Percentiles rank a stretch among this genome's conserved stretches.
Evolutionary conservation across 768 basidiomycete genomes (phyloP).

Genomic region (Lepiota brunneoincarnata): DNA sequence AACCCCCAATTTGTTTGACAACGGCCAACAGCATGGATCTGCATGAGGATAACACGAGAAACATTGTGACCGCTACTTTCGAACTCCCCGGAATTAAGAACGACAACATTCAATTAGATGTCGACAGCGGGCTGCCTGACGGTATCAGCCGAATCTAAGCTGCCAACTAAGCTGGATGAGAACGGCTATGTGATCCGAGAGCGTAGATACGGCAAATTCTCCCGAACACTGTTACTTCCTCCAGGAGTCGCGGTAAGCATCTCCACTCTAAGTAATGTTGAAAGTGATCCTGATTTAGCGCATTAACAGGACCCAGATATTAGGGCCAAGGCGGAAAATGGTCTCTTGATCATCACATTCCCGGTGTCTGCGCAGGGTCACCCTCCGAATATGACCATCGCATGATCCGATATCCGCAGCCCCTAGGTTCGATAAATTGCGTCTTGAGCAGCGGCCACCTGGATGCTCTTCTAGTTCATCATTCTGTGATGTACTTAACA

Average conservation of each 20-base stretch:
- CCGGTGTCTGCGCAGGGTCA: constrained; percentile 40
- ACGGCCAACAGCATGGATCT: constrained; percentile 47
- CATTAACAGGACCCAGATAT: constrained; percentile 27
- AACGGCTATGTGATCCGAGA: constrained; percentile 43
- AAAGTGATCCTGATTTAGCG: constrained; percentile 24
- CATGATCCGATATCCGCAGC: too few species aligned
- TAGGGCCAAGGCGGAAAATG: constrained; percentile 44
- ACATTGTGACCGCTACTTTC: constrained; percentile 51
- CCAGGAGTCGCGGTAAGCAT: constrained; percentile 46
- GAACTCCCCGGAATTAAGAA: constrained; percentile 57
- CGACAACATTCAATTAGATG: constrained; percentile 49
- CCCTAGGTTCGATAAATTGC: too few species aligned
- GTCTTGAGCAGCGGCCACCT: too few species aligned
- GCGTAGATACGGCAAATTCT: constrained; percentile 42
- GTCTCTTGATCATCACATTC: constrained; percentile 50
- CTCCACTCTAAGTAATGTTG: constrained; percentile 11
- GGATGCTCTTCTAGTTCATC: too few species aligned
- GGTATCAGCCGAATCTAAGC: constrained; percentile 46
- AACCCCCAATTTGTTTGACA: too few species aligned
- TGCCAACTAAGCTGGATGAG: constrained; percentile 29
- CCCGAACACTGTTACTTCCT: constrained; percentile 48
- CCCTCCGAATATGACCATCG: constrained; percentile 27
- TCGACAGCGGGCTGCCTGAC: constrained; percentile 47
- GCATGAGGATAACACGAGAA: constrained; percentile 43
- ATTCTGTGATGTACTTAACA: too few species aligned